A percentile compares a stretch with the other conserved stretches of the same genome.
Conservation (phyloP, 768 basidiomycete species). For the Russula sp. region DNA sequence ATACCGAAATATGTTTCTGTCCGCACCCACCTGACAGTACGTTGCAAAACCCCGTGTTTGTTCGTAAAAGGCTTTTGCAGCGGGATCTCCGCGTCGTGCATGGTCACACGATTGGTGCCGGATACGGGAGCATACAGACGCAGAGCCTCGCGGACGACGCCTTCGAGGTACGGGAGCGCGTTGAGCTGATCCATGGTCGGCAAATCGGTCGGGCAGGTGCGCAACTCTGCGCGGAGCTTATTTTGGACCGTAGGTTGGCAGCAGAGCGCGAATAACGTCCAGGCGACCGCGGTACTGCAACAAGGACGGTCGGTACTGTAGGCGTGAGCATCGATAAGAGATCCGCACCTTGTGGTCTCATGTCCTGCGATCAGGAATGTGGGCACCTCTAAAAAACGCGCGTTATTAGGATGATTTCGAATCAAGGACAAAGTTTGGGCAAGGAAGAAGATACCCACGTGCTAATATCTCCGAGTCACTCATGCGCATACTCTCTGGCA, state of each 20-base stretch:
- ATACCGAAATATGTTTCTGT: no score
- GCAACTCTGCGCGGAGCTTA: conserved; percentile 30
- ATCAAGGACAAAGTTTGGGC: background rate
- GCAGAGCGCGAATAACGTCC: conserved; percentile 30
- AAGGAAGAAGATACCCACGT: conserved; percentile 11
- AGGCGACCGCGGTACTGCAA: conserved; percentile 27
- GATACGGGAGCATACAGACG: conserved; percentile 26
- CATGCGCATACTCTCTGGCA: conserved; percentile 24
- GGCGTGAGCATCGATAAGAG: no score
- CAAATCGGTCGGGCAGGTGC: conserved; percentile 21
- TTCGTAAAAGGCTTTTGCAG: conserved; percentile 23
- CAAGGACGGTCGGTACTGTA: background rate
- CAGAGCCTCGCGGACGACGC: conserved; percentile 28
- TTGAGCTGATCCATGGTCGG: conserved; percentile 28
- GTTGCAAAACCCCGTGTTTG: conserved; percentile 10
- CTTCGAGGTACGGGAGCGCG: conserved; percentile 29
- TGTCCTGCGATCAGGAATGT: conserved; percentile 29
- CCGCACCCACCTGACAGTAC: conserved; percentile 19
- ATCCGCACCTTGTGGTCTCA: conserved; percentile 22
- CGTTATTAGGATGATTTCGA: background rate
- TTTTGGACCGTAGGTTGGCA: conserved; percentile 28
- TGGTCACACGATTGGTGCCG: conserved; percentile 23
- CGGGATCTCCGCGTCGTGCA: conserved; percentile 28
- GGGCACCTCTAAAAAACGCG: conserved; percentile 25
- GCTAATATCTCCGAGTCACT: conserved; percentile 29